A percentile compares a stretch with the other conserved stretches of the same genome.
These are phyloP conservation scores for Cladosporium sphaerospermum DNA, from an alignment of 2,329 filamentous ascomycete species.

Conservation along the genomic window DNA sequence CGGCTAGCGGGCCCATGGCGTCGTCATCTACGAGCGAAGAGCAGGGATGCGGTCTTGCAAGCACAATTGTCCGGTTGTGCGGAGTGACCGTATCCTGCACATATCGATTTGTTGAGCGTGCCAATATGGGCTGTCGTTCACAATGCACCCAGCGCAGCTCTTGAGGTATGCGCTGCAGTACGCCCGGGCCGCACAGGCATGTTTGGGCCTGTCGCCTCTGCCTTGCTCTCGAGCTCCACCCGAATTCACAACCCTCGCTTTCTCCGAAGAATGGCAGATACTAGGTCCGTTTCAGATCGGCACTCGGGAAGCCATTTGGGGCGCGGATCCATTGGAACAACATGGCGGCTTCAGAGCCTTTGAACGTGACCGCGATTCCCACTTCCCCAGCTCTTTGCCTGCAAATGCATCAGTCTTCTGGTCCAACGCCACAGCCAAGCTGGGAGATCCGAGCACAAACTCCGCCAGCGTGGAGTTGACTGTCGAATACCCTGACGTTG, in stretches of 20 bases:
- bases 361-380: constrained; percentile 35
- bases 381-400: constrained; percentile 47
- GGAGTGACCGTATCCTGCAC: no score
- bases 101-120: no score
- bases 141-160: constrained; percentile 2
- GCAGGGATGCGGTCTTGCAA: no score
- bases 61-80: no score
- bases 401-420: constrained; percentile 47
- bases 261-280: constrained; percentile 41
- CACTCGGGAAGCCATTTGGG: constrained; percentile 55
- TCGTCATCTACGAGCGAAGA: constrained; percentile 4
- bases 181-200: background rate
- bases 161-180: background rate
- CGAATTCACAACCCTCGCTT: background rate
- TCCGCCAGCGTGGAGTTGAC: constrained; percentile 34
- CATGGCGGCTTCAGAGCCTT: constrained; percentile 48
- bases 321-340: constrained; percentile 51
- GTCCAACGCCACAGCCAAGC: constrained; percentile 35
- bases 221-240: background rate
- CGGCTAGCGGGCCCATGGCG: background rate
- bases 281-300: constrained; percentile 55
- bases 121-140: background rate
- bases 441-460: constrained; percentile 23
- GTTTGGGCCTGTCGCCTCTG: background rate
- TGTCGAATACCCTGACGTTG: constrained; percentile 45